These are phyloP conservation scores for Phaffia tasmanica DNA, from an alignment of 768 basidiomycete genomes.

Conservation along the genomic window DNA sequence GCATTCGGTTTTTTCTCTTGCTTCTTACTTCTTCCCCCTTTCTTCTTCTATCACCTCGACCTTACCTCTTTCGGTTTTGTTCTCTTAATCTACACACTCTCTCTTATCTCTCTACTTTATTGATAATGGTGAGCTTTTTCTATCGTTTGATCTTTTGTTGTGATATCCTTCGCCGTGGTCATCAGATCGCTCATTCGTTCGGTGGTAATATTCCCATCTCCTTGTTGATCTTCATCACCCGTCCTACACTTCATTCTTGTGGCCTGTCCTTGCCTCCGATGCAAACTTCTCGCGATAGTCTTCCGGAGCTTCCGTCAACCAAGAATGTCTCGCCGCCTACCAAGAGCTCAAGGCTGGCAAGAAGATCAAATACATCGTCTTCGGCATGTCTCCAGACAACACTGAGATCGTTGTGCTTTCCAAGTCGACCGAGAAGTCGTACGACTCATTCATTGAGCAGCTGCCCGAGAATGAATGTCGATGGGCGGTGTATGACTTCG, in stretches of 20 bases:
- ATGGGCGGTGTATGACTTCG: conserved; percentile 90
- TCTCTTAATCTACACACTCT: too few species aligned
- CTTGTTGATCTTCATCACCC: neutral
- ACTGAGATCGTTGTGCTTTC: conserved; percentile 72
- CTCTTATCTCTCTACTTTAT: too few species aligned
- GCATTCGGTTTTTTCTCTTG: too few species aligned
- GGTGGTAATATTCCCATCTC: neutral
- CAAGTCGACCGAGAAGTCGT: conserved; percentile 41
- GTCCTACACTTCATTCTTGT: neutral
- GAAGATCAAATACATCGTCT: conserved; percentile 75
- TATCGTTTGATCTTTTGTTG: too few species aligned
- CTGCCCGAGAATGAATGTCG: conserved; percentile 65
- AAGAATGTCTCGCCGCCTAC: conserved; percentile 50
- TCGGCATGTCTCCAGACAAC: conserved; percentile 49
- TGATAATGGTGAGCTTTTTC: too few species aligned
- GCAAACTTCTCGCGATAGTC: conserved; percentile 38
- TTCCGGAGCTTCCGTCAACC: conserved; percentile 57
- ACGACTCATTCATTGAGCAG: conserved; percentile 61
- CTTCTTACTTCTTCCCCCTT: too few species aligned
- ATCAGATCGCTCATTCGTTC: neutral
- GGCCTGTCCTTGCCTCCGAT: neutral
- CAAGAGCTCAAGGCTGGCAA: conserved; percentile 64
- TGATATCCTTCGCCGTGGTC: too few species aligned
- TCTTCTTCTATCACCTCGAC: too few species aligned
- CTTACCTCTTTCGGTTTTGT: too few species aligned